Conservation (phyloP, 2,329 filamentous ascomycete genomes). For the Thelonectria discophora region DNA sequence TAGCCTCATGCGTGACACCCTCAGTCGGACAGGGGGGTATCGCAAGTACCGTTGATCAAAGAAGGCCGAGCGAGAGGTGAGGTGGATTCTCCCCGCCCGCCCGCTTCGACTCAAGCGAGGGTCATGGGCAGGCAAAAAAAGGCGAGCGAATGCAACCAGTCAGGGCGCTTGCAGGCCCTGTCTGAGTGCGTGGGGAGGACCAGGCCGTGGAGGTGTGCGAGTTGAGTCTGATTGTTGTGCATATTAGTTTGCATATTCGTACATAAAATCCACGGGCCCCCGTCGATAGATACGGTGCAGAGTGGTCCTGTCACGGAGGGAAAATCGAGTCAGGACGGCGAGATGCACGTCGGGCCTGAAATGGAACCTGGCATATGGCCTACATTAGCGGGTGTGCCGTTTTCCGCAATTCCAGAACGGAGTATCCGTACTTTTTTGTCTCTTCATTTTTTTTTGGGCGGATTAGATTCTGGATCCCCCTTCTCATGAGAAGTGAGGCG, state of each 20-base stretch:
- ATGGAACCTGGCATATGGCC: constrained; percentile 10
- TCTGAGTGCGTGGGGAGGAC: neutral
- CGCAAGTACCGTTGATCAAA: constrained; percentile 5
- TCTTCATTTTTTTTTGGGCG: no score
- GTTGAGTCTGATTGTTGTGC: neutral
- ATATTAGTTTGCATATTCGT: neutral
- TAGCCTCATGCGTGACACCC: constrained; percentile 6
- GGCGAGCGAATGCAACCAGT: neutral
- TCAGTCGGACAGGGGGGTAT: no score
- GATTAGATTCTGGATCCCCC: neutral
- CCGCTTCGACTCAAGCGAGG: neutral
- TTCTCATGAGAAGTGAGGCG: neutral
- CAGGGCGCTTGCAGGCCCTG: neutral
- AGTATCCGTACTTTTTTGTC: no score
- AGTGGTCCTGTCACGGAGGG: constrained; percentile 14
- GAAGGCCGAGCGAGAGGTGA: no score
- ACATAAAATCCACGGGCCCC: no score
- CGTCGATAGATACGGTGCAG: no score
- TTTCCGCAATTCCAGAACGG: constrained; percentile 6
- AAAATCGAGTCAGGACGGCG: neutral
- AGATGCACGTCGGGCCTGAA: constrained; percentile 19
- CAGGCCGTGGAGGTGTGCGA: no score
- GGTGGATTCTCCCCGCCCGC: neutral
- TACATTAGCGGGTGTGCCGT: constrained; percentile 10
- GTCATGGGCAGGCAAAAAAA: neutral